Percentiles rank a stretch among this genome's conserved stretches.
phyloP scores from a whole-genome alignment of 768 basidiomycete species.

The Phlegmacium glaucopus region DNA sequence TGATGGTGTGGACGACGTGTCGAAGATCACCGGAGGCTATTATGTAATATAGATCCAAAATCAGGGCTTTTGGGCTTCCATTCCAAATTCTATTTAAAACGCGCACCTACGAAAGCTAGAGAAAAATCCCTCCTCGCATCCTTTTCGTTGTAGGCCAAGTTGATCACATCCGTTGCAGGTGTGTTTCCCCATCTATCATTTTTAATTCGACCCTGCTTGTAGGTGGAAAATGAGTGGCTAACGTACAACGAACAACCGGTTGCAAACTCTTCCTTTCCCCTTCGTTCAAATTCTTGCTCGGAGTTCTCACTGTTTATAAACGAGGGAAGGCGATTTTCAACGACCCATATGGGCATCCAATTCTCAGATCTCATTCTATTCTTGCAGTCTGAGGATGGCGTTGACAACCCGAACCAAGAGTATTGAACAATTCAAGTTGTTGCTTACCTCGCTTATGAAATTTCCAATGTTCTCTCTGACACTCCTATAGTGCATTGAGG shows the following conservation, averaged over 20 bases:
- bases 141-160: slow-evolving; percentile 24
- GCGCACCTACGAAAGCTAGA: slow-evolving; percentile 23
- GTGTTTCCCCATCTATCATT: slow-evolving; percentile 29
- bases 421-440: neutral
- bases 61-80: too few species aligned
- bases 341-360: slow-evolving; percentile 22
- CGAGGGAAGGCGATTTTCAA: slow-evolving; percentile 15
- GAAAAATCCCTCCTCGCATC: slow-evolving; percentile 17
- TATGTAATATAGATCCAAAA: neutral
- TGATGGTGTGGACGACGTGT: slow-evolving; percentile 39
- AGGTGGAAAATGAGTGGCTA: neutral
- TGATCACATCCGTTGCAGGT: slow-evolving; percentile 26
- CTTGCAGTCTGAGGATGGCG: slow-evolving; percentile 21
- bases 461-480: slow-evolving; percentile 39
- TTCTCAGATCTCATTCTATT: slow-evolving; percentile 13
- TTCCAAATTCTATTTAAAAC: neutral
- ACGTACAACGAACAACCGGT: slow-evolving; percentile 18
- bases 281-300: slow-evolving; percentile 1
- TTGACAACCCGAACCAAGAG: neutral
- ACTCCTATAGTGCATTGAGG: slow-evolving; percentile 24
- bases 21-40: slow-evolving; percentile 50
- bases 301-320: slow-evolving; percentile 10
- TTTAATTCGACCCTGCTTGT: neutral
- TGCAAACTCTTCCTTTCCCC: slow-evolving; percentile 9
- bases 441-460: slow-evolving; percentile 33